A percentile compares a stretch with the other conserved stretches of the same genome.
Evolutionary conservation across 352 stramenopile species (phyloP).

Genomic region (Phytophthora europaea): DNA sequence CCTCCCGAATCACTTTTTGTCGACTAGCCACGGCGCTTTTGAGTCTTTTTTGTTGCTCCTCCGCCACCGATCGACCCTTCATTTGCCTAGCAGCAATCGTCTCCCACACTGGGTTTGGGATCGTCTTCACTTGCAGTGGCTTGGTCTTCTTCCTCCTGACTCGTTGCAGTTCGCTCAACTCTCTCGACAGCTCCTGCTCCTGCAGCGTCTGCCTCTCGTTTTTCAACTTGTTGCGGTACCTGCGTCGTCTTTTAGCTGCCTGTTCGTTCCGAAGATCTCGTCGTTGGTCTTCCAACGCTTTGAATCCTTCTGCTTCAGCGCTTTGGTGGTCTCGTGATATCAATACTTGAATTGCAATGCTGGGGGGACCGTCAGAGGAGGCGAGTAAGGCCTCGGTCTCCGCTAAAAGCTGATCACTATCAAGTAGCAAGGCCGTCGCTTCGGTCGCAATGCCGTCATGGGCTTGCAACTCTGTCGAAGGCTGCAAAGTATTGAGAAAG

Average conservation of each 20-base stretch:
- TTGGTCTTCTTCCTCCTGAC: constrained; percentile 8
- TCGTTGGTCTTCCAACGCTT: not conserved
- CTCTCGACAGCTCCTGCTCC: constrained; percentile 20
- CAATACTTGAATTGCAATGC: not conserved
- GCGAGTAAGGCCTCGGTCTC: not conserved
- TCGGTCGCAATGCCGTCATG: too few species aligned
- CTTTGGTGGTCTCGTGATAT: not conserved
- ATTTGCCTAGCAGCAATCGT: constrained; percentile 22
- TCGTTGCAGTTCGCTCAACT: constrained; percentile 7
- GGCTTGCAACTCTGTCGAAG: not conserved
- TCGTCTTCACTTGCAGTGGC: not conserved
- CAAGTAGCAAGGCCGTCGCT: not conserved
- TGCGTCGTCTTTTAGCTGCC: constrained; percentile 20
- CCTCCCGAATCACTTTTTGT: constrained; percentile 6
- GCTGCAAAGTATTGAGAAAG: constrained; percentile 5
- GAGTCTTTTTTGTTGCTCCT: constrained; percentile 17
- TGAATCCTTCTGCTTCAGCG: not conserved
- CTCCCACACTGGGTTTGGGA: constrained; percentile 10
- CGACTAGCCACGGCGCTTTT: constrained; percentile 7
- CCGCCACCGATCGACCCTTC: constrained; percentile 15
- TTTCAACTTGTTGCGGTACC: constrained; percentile 27
- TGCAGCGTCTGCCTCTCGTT: constrained; percentile 21
- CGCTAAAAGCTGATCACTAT: not conserved
- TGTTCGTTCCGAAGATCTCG: constrained; percentile 11
- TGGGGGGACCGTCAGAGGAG: not conserved